Evolutionary conservation across 768 basidiomycete genomes (phyloP), one percentile per base, ranked within the genome.

Genomic region (Kwoniella sp.): DNA sequence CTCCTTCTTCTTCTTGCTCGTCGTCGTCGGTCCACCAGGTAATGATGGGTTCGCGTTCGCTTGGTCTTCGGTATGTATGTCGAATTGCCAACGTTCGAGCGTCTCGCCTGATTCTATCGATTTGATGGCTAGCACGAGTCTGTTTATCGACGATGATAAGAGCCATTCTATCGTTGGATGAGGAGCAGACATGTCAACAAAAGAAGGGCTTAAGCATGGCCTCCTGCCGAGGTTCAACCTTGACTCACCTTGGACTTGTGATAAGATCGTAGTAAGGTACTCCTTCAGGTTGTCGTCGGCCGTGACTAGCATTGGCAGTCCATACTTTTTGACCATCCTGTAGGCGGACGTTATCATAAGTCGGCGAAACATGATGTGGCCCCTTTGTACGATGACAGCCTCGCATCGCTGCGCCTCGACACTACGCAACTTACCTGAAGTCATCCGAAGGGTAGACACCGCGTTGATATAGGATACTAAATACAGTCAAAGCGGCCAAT

Each of bases 361-460:
- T 20, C 12, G 29, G 29, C 5, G 26, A 29, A 25, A 53, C n/a
- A n/a, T n/a, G n/a, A n/a, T n/a, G 34, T 34, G 34, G 34, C 34
- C 34, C 13, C 34, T 5, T 34, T 34, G 58, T 17, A 28, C 15
- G n/a, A n/a, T n/a, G n/a, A n/a, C n/a, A n/a, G n/a, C n/a, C n/a
- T n/a, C n/a, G n/a, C 30, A n/a, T n/a, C n/a, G n/a, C 50, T 13
- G 30, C 26, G 53, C 22, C 54, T 50, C 17, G 66, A n/a, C n/a
- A n/a, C n/a, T n/a, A n/a, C n/a, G n/a, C 11, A 23, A 69, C 76
- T 61, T 56, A 78, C 78, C 75, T 63, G 79, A 99, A 99, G 83
- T 99, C 96, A 81, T 98, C 96, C 0, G 92, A 89, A 1, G 96
- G 96, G 79, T 98, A 99, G 22, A 99, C 90, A 63, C 92, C 93